phyloP scores from a whole-genome alignment of 164 flowering plant species.

The Platanus orientalis region DNA sequence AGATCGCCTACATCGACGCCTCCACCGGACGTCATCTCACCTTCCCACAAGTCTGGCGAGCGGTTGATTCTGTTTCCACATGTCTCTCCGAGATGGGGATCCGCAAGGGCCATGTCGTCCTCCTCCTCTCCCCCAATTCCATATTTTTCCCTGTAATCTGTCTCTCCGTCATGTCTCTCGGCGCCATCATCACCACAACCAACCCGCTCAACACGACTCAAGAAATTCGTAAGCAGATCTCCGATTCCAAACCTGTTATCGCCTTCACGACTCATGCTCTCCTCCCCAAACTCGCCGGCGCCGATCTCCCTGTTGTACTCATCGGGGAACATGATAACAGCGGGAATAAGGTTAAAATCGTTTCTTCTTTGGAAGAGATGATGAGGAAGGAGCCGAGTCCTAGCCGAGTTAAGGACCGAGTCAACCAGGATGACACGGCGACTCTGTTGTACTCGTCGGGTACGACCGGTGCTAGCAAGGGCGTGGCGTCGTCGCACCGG shows the following conservation, averaged over 20 bases:
- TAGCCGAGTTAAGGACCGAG: conserved; percentile 39
- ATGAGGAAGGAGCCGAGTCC: conserved; percentile 33
- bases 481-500: conserved; percentile 65
- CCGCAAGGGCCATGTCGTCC: conserved; percentile 68
- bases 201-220: conserved; percentile 71
- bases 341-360: conserved; percentile 15
- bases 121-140: conserved; percentile 79
- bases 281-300: conserved; percentile 48
- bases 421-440: conserved; percentile 69
- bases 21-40: conserved; percentile 55
- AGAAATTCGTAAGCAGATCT: conserved; percentile 65
- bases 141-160: conserved; percentile 71
- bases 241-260: conserved; percentile 61
- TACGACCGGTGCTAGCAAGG: conserved; percentile 82
- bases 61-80: conserved; percentile 53
- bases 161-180: conserved; percentile 75
- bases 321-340: conserved; percentile 24
- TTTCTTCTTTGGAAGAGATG: conserved; percentile 37
- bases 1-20: conserved; percentile 76
- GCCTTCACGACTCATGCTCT: conserved; percentile 59
- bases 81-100: conserved; percentile 47
- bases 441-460: conserved; percentile 79
- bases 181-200: conserved; percentile 79
- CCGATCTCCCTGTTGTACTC: conserved; percentile 48
- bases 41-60: conserved; percentile 50